Evolutionary conservation across 2,329 filamentous ascomycete species (phyloP).

Genomic region (Ustulina deusta): DNA sequence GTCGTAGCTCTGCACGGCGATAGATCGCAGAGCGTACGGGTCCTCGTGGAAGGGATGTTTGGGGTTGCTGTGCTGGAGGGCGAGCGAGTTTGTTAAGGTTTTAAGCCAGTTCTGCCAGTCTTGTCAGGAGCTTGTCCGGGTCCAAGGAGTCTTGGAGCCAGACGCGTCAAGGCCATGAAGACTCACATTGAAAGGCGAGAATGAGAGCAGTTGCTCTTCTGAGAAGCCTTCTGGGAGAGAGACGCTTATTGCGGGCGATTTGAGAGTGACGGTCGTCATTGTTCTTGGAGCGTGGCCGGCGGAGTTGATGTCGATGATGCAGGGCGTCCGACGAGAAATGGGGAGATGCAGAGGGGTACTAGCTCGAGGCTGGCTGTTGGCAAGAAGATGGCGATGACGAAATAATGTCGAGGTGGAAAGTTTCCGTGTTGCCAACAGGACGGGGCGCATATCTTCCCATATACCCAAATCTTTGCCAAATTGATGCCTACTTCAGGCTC

Average conservation of each 20-base stretch:
- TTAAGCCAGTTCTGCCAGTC: slow-evolving; percentile 61
- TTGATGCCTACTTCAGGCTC: background rate
- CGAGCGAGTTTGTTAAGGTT: slow-evolving; percentile 61
- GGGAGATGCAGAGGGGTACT: background rate
- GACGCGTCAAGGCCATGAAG: background rate
- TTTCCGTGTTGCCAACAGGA: background rate
- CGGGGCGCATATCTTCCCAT: slow-evolving; percentile 15
- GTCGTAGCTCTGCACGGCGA: slow-evolving; percentile 67
- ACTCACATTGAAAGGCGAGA: slow-evolving; percentile 64
- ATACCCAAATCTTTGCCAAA: background rate
- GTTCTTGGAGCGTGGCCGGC: slow-evolving; percentile 10
- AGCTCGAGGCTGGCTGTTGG: background rate
- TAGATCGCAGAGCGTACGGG: slow-evolving; percentile 64
- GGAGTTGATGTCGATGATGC: slow-evolving; percentile 6
- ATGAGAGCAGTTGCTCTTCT: slow-evolving; percentile 59
- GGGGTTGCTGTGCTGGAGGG: slow-evolving; percentile 55
- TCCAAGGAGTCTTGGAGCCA: background rate
- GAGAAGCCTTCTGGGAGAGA: slow-evolving; percentile 59
- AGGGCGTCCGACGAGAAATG: background rate
- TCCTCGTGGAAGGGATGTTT: slow-evolving; percentile 65
- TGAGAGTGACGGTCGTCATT: slow-evolving; percentile 58
- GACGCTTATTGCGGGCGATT: slow-evolving; percentile 56
- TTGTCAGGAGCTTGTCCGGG: slow-evolving; percentile 8
- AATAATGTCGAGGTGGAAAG: background rate
- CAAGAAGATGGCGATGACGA: background rate